phyloP scores from a whole-genome alignment of 148 eudicot species.

The Pharnaceum exiguum region DNA sequence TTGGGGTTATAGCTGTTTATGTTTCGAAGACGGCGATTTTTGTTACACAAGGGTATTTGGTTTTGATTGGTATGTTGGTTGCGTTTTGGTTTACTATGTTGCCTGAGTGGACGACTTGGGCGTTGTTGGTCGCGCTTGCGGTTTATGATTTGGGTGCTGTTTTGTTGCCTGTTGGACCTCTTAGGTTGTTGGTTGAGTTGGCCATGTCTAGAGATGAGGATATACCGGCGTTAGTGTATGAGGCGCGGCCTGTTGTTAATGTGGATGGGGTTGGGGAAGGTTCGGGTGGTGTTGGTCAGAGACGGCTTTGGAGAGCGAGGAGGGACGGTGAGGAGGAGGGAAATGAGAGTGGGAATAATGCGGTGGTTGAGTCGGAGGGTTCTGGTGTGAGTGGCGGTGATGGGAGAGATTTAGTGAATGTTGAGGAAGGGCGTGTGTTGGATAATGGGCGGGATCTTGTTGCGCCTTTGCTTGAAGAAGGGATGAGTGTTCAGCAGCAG shows the following conservation, averaged over 20 bases:
- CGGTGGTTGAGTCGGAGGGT: slow-evolving; percentile 10
- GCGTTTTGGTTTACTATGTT: slow-evolving; percentile 95
- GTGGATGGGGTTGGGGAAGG: slow-evolving; percentile 27
- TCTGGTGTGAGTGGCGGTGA: slow-evolving; percentile 21
- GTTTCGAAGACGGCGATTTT: slow-evolving; percentile 66
- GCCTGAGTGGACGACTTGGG: slow-evolving; percentile 99
- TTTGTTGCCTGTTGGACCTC: slow-evolving; percentile 85
- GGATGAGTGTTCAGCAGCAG: slow-evolving; percentile 30
- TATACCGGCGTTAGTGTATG: slow-evolving; percentile 92
- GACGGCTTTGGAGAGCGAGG: slow-evolving; percentile 67
- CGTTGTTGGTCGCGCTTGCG: slow-evolving; percentile 84
- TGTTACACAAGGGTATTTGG: slow-evolving; percentile 74
- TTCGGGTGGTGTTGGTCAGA: slow-evolving; percentile 26
- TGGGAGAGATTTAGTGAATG: slow-evolving; percentile 33
- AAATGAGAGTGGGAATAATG: slow-evolving; percentile 12
- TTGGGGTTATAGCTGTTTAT: slow-evolving; percentile 84
- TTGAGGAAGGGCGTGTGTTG: slow-evolving; percentile 39
- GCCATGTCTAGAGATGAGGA: slow-evolving; percentile 92
- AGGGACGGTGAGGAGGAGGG: slow-evolving; percentile 17
- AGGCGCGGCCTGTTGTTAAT: slow-evolving; percentile 81
- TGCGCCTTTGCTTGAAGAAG: slow-evolving; percentile 62
- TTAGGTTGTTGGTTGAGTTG: slow-evolving; percentile 85
- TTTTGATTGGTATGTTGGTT: slow-evolving; percentile 76
- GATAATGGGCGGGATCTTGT: slow-evolving; percentile 34
- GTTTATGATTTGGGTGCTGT: slow-evolving; percentile 94